Evolutionary conservation across 768 basidiomycete genomes (phyloP), one percentile per base, ranked within the genome.

Genomic region (Leccinum imitatum): DNA sequence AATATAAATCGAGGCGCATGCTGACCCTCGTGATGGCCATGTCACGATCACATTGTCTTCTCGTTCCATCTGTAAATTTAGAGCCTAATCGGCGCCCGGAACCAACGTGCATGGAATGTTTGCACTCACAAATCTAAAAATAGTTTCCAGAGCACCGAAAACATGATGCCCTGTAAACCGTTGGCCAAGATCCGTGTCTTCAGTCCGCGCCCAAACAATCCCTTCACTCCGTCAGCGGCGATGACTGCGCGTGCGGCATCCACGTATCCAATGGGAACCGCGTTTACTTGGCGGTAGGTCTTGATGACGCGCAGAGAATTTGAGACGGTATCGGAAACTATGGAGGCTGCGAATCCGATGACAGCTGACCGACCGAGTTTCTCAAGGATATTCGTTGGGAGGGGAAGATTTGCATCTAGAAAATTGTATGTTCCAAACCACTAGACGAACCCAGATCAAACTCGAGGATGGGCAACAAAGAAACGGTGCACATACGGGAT

Each of bases 261-360:
- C 4, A 80, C 58, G 71, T 98, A 98, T 1, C 87, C 84, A 15
- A 98, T 88, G 31, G 85, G 82, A 5, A 84, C 84, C 61, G 89
- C 87, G 69, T 94, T 85, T 33, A 95, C 93, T 72, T 98, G 96
- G 15, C 95, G 79, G 75, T 97, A 98, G 0, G 96, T 98, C 82
- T 98, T 98, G 69, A 98, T 76, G 3, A 98, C 95, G 19, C 93
- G 84, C 2, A 98, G 78, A 6, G 89, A 93, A 77, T 98, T 98
- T 48, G 90, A 92, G 46, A 90, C 70, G 2, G 87, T 90, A 70
- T 98, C 96, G 11, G 92, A 95, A 3, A 87, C 79, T 55, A 97
- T 79, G 5, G 92, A 93, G 1, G 95, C 93, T 31, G 77, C 80
- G 73, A 98, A 98, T 1, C 95, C 96, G 63, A 98, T 97, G 72